Percentiles rank a stretch among this genome's conserved stretches.
phyloP scores from a whole-genome alignment of 2,329 filamentous ascomycete species.

The Cordyceps fumosorosea region DNA sequence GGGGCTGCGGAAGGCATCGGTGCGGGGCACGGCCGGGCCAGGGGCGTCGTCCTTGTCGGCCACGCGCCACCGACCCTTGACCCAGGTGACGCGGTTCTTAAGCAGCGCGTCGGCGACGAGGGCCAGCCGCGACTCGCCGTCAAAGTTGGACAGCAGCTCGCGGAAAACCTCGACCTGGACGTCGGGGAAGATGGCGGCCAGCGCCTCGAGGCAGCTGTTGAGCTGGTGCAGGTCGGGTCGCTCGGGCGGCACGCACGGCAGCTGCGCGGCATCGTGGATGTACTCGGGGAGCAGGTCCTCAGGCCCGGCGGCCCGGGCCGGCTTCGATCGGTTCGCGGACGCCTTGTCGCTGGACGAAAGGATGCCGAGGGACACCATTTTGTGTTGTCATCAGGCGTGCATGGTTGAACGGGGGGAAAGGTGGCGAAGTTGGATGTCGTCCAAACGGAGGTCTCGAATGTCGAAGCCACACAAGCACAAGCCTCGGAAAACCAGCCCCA shows the following conservation, averaged over 20 bases:
- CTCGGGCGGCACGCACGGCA: conserved; percentile 42
- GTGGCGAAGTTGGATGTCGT: neutral
- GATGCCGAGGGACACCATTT: conserved; percentile 45
- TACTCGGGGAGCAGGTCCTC: conserved; percentile 31
- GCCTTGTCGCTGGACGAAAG: conserved; percentile 37
- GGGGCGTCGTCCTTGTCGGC: conserved; percentile 29
- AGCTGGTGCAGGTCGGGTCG: conserved; percentile 60
- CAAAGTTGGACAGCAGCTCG: conserved; percentile 70
- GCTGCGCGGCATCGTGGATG: conserved; percentile 50
- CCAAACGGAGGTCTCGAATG: neutral
- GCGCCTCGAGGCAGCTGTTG: conserved; percentile 60
- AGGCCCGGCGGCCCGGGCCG: conserved; percentile 23
- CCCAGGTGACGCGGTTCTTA: conserved; percentile 63
- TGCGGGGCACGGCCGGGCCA: conserved; percentile 38
- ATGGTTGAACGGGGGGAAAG: conserved; percentile 21
- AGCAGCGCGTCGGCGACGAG: conserved; percentile 72
- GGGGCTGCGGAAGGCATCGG: conserved; percentile 61
- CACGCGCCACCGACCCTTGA: conserved; percentile 59
- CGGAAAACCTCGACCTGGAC: conserved; percentile 77
- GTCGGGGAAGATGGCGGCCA: conserved; percentile 70
- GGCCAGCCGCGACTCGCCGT: conserved; percentile 68
- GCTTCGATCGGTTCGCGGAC: conserved; percentile 25
- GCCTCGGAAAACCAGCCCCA: neutral
- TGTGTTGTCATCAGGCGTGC: conserved; percentile 26
- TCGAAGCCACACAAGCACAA: neutral